Conservation (phyloP, 2,329 filamentous ascomycete genomes). For the Sphaerostilbella broomeana region DNA sequence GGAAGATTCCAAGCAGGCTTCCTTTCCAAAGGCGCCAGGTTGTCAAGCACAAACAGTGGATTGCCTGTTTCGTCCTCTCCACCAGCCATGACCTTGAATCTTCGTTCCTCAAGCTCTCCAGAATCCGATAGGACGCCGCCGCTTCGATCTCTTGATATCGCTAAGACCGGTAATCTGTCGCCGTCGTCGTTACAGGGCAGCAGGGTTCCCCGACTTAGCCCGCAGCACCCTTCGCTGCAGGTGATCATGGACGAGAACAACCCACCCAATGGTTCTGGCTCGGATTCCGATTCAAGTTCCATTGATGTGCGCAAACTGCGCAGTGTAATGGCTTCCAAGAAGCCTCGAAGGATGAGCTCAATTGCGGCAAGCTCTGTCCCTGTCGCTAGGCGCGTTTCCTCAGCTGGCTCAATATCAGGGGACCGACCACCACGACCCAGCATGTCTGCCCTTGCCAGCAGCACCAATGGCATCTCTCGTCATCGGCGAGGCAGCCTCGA, state of each 20-base stretch:
- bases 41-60: conserved; percentile 38
- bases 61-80: conserved; percentile 54
- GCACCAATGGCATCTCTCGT: conserved; percentile 50
- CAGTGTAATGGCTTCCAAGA: conserved; percentile 48
- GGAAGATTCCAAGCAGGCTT: conserved; percentile 87
- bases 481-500: conserved; percentile 45
- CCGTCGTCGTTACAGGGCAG: conserved; percentile 31
- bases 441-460: conserved; percentile 41
- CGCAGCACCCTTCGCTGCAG: conserved; percentile 22
- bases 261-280: conserved; percentile 36
- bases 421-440: conserved; percentile 25
- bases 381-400: conserved; percentile 39
- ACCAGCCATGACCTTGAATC: conserved; percentile 49
- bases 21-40: conserved; percentile 51
- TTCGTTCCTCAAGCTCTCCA: conserved; percentile 42
- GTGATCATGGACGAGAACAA: conserved; percentile 46
- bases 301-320: conserved; percentile 51
- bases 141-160: conserved; percentile 44
- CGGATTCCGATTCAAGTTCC: conserved; percentile 41
- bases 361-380: conserved; percentile 30
- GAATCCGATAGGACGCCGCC: conserved; percentile 32
- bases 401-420: conserved; percentile 32
- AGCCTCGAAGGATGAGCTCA: conserved; percentile 35
- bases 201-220: conserved; percentile 15
- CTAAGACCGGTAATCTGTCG: conserved; percentile 45